These are phyloP conservation scores for Rhodotorula mucilaginosa DNA, from an alignment of 1,284 basidiomycete genomes.

Conservation along the genomic window DNA sequence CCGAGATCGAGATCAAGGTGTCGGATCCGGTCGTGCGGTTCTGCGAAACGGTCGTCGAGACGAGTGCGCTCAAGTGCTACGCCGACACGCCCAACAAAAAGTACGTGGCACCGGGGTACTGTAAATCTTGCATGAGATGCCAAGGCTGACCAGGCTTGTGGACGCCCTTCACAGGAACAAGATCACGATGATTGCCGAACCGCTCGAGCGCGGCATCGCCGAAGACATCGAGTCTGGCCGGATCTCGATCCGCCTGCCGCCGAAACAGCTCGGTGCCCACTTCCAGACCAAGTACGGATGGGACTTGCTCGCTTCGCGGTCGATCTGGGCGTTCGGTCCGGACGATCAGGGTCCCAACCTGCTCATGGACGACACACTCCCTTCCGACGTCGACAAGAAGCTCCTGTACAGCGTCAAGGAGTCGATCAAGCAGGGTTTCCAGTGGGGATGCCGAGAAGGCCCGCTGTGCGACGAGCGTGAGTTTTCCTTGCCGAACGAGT, in stretches of 20 bases:
- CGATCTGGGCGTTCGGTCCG: slow-evolving; percentile 99
- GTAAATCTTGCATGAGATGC: background rate
- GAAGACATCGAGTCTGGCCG: slow-evolving; percentile 89
- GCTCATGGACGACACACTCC: slow-evolving; percentile 90
- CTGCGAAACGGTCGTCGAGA: slow-evolving; percentile 97
- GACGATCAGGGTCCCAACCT: slow-evolving; percentile 93
- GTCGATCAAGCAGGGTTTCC: slow-evolving; percentile 97
- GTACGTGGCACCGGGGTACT: slow-evolving; percentile 53
- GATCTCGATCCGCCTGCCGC: slow-evolving; percentile 87
- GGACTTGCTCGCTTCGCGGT: slow-evolving; percentile 94
- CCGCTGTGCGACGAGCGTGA: slow-evolving; percentile 96
- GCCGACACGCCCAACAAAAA: slow-evolving; percentile 99
- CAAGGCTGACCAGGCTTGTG: background rate
- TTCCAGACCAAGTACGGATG: slow-evolving; percentile 97
- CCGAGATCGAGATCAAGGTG: slow-evolving; percentile 99
- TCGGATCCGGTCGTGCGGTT: slow-evolving; percentile 98
- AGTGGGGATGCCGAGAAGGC: slow-evolving; percentile 96
- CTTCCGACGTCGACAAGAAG: slow-evolving; percentile 95
- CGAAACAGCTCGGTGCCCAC: slow-evolving; percentile 88
- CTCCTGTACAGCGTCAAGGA: slow-evolving; percentile 83
- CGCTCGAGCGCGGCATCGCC: slow-evolving; percentile 85
- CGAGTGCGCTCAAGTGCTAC: slow-evolving; percentile 95
- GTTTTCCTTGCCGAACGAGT: slow-evolving; percentile 48
- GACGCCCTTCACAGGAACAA: slow-evolving; percentile 66
- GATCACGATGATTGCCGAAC: slow-evolving; percentile 96